Evolutionary conservation across 2,329 filamentous ascomycete species (phyloP), one percentile per base, ranked within the genome.

Genomic region (Stachybotrys elegans): DNA sequence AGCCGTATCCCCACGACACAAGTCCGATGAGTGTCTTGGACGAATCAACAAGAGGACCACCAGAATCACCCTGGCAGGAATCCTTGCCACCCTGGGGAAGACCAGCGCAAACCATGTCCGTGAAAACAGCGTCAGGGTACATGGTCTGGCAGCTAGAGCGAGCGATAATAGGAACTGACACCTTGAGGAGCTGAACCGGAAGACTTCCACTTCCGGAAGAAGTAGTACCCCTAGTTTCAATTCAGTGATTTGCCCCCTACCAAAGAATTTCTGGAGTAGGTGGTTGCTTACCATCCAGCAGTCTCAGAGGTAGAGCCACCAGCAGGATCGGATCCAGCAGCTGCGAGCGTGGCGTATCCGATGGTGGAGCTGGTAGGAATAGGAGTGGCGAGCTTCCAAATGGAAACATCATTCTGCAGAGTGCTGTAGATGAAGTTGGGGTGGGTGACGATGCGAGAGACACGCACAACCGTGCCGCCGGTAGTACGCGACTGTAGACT

Each of bases 41-140:
- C 47, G 51, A 44, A 23, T 59, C 49, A 22, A 62, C 49, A 13
- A 63, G 51, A 34, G 60, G 60, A 34, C 60, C 60, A 27, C 60
- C 60, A 14, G 52, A 57, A 53, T 63, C 60, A 16, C 59, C 58
- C 22, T 54, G 50, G 59, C 60, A 63, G 14, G 60, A 52, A 48
- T 63, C 60, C 50, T 54, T 57, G 29, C 57, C 59, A 12, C 60
- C 60, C 5, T 40, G 36, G 3, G 48, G 13, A 9, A 51, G 22
- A 9, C 58, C 60, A 36, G 60, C 60, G 51, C 60, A 63, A 54
- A 63, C 52, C 60, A 62, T 63, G 53, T 51, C 50, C 46, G 43
- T 43, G 39, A 58, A 62, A 44, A 63, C 45, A 39, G 45, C 14
- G n/a, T 46, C 42, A 0, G 50, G 42, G 40, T 63, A 63, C 40